These are phyloP conservation scores for Yamadazyma atlantica DNA, from an alignment of 1,139 yeast genomes.

Conservation along the genomic window DNA sequence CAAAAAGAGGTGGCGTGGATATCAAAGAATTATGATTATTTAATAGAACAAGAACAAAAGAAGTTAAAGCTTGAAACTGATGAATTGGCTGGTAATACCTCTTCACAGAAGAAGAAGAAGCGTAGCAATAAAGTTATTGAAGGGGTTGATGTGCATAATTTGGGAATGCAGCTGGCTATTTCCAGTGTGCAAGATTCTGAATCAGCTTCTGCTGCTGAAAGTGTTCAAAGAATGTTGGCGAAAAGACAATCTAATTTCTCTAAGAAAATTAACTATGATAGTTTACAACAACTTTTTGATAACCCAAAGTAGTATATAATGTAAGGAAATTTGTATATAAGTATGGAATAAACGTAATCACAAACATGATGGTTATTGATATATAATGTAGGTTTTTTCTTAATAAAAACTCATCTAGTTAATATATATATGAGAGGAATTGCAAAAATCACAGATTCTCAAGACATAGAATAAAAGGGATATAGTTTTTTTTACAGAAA, in stretches of 20 bases:
- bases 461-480: not conserved
- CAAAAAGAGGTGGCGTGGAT: slow-evolving; percentile 84
- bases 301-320: not conserved
- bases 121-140: slow-evolving; percentile 22
- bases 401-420: too few relatives aligned
- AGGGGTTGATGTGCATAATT: slow-evolving; percentile 19
- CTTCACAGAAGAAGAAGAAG: slow-evolving; percentile 45
- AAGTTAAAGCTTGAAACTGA: slow-evolving; percentile 86
- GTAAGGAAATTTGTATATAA: too few relatives aligned
- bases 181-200: slow-evolving; percentile 38
- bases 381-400: too few relatives aligned
- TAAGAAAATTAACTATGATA: slow-evolving; percentile 83
- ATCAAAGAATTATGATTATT: slow-evolving; percentile 80
- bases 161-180: slow-evolving; percentile 33
- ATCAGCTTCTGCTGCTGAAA: slow-evolving; percentile 7
- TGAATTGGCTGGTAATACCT: slow-evolving; percentile 71
- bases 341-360: not conserved
- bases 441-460: not conserved
- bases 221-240: slow-evolving; percentile 41
- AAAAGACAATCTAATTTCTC: slow-evolving; percentile 56
- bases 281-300: slow-evolving; percentile 62
- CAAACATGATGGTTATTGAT: too few relatives aligned
- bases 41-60: slow-evolving; percentile 83
- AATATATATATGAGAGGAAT: too few relatives aligned
- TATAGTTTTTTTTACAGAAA: not conserved